Evolutionary conservation across 192 early-diverging fungal genomes (phyloP).

Genomic region (Backusella tarrabulga): DNA sequence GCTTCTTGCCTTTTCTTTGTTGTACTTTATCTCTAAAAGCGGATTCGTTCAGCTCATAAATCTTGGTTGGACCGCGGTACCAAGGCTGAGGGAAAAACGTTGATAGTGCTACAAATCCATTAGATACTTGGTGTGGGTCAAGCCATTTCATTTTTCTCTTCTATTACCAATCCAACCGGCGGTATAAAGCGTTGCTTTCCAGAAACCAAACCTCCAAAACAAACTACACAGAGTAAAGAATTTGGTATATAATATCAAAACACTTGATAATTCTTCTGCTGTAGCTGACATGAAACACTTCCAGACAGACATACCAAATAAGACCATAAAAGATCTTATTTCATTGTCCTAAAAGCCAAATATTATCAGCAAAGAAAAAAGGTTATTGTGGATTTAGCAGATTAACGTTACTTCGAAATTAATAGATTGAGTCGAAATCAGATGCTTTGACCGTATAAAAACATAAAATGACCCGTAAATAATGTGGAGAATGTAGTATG

Average conservation of each 20-base stretch:
- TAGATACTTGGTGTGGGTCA: conserved; percentile 8
- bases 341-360: conserved; percentile 13
- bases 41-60: conserved; percentile 36
- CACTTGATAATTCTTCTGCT: conserved; percentile 47
- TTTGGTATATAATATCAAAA: conserved; percentile 45
- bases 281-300: conserved; percentile 39
- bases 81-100: conserved; percentile 49
- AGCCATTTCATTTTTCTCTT: background rate
- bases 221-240: conserved; percentile 40
- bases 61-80: conserved; percentile 50
- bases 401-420: conserved; percentile 8
- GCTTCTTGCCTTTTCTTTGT: background rate
- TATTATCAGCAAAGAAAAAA: background rate
- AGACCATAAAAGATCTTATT: conserved; percentile 12
- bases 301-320: conserved; percentile 21
- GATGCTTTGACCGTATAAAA: conserved; percentile 2
- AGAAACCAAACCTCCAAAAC: conserved; percentile 39
- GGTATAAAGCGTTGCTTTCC: conserved; percentile 35
- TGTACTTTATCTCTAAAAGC: conserved; percentile 28
- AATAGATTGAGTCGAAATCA: conserved; percentile 9
- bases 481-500: conserved; percentile 41
- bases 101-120: conserved; percentile 14
- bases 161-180: conserved; percentile 41
- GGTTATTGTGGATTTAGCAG: background rate
- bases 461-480: conserved; percentile 21